Base-by-base conservation (phyloP, 169 alveolate genomes). In the Cryptosporidium sp. region DNA sequence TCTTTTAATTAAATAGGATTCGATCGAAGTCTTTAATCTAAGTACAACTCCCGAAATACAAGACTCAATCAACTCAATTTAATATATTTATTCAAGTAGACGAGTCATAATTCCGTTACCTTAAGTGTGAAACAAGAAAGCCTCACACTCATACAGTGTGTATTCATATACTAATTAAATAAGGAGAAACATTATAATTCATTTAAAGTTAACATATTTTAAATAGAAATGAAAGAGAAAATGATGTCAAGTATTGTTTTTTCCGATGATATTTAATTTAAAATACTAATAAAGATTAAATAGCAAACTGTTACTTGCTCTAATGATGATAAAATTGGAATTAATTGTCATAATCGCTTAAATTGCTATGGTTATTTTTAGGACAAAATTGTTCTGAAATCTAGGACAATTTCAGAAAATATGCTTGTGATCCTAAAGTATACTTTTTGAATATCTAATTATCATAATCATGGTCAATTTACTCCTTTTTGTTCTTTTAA, bases 31-130 rank as follows among this genome's bases (percentile, higher is more conserved):
- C 35, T 26, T 55, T n/a, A 26, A 12, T 26, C 10, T 12, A 21
- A 55, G 8, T 5, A 5, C 23, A n/a, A 26, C 35, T 26, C 31
- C 67, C 67, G 39, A 55, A 23, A 8, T 3, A 23, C 10, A 55
- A 55, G 67, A 23, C 16, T 55, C 29, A 4, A 55, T 21, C 23
- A 16, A 55, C 8, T 55, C 37, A 3, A 23, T 3, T 26, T 23
- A 55, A 55, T 55, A 0, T 55, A 55, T 21, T 10, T 55, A 26
- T 26, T 55, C 16, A 55, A 55, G 29, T 55, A n/a, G 37, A 55
- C 21, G 67, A 55, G 67, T 55, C 37, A 55, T 21, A 55, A 26
- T 55, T 55, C 67, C 67, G 67, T 23, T 26, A 55, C 67, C 29
- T 55, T 16, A 23, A 55, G 23, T 55, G 59, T 50, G 59, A 18